phyloP scores from a whole-genome alignment of 2,329 filamentous ascomycete genomes.

The Westerdykella aurantiaca region DNA sequence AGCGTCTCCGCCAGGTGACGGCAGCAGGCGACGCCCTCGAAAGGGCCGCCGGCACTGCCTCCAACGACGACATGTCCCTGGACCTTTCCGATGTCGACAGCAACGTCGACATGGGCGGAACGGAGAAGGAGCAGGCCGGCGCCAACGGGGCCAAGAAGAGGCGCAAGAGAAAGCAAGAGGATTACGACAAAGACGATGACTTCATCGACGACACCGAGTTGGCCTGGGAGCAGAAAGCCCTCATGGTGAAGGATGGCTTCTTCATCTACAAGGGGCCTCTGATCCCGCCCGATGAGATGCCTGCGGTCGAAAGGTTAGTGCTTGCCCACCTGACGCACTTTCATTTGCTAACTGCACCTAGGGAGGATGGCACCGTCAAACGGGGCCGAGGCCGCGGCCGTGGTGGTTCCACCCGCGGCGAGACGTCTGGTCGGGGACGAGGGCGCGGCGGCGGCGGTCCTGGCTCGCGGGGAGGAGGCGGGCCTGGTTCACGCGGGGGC shows the following conservation, averaged over 20 bases:
- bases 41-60: conserved; percentile 64
- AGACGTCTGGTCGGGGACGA: conserved; percentile 37
- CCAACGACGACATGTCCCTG: conserved; percentile 74
- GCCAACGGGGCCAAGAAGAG: conserved; percentile 63
- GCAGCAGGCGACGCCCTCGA: conserved; percentile 83
- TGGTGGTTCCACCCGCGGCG: conserved; percentile 43
- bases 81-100: conserved; percentile 67
- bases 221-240: conserved; percentile 91
- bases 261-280: conserved; percentile 96
- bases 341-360: conserved; percentile 38
- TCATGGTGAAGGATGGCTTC: conserved; percentile 91
- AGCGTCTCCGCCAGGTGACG: conserved; percentile 80
- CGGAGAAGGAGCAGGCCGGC: conserved; percentile 42
- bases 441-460: conserved; percentile 42
- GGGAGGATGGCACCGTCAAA: conserved; percentile 67
- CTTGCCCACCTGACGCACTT: neutral
- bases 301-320: conserved; percentile 56
- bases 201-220: conserved; percentile 88
- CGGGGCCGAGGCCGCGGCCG: conserved; percentile 56
- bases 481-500: conserved; percentile 19
- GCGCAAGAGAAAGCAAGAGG: conserved; percentile 66
- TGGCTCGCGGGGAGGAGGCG: conserved; percentile 35
- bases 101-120: conserved; percentile 81
- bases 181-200: conserved; percentile 62
- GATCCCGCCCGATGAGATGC: conserved; percentile 78